These are phyloP conservation scores for Farysia itapuensis DNA, from an alignment of 1,284 basidiomycete species.

Conservation along the genomic window DNA sequence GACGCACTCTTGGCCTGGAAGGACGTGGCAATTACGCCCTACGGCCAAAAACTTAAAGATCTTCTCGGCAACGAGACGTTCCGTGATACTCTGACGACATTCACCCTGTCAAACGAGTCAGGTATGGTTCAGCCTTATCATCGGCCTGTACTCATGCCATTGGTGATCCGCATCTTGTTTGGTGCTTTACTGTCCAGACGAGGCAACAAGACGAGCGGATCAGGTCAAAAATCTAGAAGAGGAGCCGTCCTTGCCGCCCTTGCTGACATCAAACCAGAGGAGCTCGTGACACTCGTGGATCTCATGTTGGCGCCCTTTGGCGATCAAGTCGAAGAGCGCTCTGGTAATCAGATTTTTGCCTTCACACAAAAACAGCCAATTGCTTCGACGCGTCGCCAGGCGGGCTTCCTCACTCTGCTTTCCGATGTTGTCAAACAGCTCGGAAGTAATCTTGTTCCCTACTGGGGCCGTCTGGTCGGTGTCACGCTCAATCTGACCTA, in stretches of 20 bases:
- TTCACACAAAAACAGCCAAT: slow-evolving; percentile 24
- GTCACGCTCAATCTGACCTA: slow-evolving; percentile 46
- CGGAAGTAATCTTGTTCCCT: slow-evolving; percentile 28
- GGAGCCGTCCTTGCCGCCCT: slow-evolving; percentile 76
- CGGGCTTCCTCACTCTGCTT: slow-evolving; percentile 61
- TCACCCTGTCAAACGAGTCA: slow-evolving; percentile 61
- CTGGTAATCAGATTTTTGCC: slow-evolving; percentile 18
- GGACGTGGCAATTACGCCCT: slow-evolving; percentile 68
- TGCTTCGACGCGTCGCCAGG: slow-evolving; percentile 40
- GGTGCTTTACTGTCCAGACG: slow-evolving; percentile 84
- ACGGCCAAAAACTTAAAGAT: slow-evolving; percentile 70
- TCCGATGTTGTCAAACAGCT: slow-evolving; percentile 56
- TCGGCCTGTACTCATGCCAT: slow-evolving; percentile 72
- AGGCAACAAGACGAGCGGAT: slow-evolving; percentile 68
- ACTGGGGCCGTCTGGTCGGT: slow-evolving; percentile 44
- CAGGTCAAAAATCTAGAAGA: slow-evolving; percentile 67
- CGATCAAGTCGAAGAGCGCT: slow-evolving; percentile 40
- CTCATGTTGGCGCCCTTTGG: slow-evolving; percentile 84
- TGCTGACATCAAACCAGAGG: slow-evolving; percentile 71
- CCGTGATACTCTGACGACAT: slow-evolving; percentile 79
- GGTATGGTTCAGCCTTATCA: slow-evolving; percentile 68
- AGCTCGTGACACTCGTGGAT: slow-evolving; percentile 77
- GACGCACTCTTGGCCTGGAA: slow-evolving; percentile 84
- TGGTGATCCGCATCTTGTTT: slow-evolving; percentile 78
- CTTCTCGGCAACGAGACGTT: slow-evolving; percentile 84